A percentile compares a stretch with the other conserved stretches of the same genome.
phyloP scores from a whole-genome alignment of 768 basidiomycete genomes.

The Leucosporidium yakuticum region DNA sequence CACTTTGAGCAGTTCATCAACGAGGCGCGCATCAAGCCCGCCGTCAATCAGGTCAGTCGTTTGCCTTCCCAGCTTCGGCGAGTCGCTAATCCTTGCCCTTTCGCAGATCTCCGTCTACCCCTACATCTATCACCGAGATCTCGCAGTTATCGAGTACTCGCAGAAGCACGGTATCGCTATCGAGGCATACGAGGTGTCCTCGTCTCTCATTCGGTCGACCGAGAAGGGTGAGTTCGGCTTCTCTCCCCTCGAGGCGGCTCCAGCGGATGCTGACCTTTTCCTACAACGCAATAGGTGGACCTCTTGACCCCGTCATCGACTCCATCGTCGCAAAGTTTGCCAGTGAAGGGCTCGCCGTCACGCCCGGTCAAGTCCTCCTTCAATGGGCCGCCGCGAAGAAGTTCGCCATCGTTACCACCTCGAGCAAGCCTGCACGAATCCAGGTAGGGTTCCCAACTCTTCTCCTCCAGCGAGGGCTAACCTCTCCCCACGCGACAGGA shows the following conservation, averaged over 20 bases:
- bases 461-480: background rate
- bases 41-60: constrained; percentile 1
- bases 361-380: constrained; percentile 5
- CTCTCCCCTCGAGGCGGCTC: background rate
- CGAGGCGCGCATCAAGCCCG: background rate
- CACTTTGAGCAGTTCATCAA: constrained; percentile 8
- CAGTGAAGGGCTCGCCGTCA: background rate
- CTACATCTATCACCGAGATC: constrained; percentile 5
- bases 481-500: background rate
- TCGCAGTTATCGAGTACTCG: background rate
- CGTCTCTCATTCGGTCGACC: background rate
- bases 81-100: background rate
- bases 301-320: constrained; percentile 9
- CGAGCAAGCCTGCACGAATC: constrained; percentile 1
- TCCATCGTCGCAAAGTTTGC: background rate
- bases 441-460: background rate
- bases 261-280: background rate
- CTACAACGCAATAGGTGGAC: background rate
- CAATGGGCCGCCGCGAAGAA: constrained; percentile 10
- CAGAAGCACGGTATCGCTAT: background rate
- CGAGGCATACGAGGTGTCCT: constrained; percentile 15
- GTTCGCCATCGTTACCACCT: background rate
- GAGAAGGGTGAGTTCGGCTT: constrained; percentile 2
- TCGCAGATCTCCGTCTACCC: constrained; percentile 11
- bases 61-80: background rate